Evolutionary conservation across 2,329 filamentous ascomycete species (phyloP).

Genomic region (Spiromastix sp.): DNA sequence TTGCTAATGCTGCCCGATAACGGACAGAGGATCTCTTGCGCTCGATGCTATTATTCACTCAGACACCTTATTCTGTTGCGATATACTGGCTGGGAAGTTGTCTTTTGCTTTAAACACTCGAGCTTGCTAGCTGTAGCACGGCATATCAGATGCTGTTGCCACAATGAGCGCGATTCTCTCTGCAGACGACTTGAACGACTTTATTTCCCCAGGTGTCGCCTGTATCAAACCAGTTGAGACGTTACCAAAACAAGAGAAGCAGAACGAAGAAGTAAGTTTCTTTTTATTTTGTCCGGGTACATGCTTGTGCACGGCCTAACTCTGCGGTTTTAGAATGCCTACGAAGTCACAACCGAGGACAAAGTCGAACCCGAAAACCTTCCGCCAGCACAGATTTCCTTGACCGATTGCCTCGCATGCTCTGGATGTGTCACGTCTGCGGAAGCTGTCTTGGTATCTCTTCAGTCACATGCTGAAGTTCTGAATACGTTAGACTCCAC

Average conservation of each 20-base stretch:
- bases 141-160: too few relatives aligned
- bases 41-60: too few relatives aligned
- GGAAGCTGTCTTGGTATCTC: conserved; percentile 88
- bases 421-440: conserved; percentile 96
- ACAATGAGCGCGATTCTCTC: conserved; percentile 95
- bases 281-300: background rate
- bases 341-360: conserved; percentile 92
- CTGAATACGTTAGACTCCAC: conserved; percentile 65
- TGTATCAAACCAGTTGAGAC: conserved; percentile 98
- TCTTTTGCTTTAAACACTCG: too few relatives aligned
- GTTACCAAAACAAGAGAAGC: conserved; percentile 54
- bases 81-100: too few relatives aligned
- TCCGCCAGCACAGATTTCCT: conserved; percentile 78
- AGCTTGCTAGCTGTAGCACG: too few relatives aligned
- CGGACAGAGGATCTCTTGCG: too few relatives aligned
- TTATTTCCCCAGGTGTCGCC: conserved; percentile 93
- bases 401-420: conserved; percentile 95
- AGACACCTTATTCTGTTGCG: too few relatives aligned
- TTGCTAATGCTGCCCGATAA: too few relatives aligned
- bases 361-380: conserved; percentile 49
- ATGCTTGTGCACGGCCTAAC: background rate
- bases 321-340: conserved; percentile 39
- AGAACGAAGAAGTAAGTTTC: conserved; percentile 34
- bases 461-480: conserved; percentile 91
- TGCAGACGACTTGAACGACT: conserved; percentile 94